phyloP scores from a whole-genome alignment of 257 asterid species.

The Ophiorrhiza pumila region DNA sequence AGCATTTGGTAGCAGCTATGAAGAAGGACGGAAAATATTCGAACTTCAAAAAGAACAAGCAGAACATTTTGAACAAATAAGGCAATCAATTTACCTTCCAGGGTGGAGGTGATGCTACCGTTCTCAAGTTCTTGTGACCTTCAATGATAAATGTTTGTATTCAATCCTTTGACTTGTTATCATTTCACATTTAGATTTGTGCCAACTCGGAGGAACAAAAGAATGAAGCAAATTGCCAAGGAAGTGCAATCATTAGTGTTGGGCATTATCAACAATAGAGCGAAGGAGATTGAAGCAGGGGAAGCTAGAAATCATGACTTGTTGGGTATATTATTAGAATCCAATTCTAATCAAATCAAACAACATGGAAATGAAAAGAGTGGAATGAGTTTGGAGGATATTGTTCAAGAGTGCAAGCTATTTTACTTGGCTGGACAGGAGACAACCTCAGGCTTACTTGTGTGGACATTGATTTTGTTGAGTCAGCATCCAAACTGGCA shows the following conservation, averaged over 20 bases:
- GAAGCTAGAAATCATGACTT: slow-evolving; percentile 22
- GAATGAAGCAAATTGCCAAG: slow-evolving; percentile 9
- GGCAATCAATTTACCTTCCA: slow-evolving; percentile 8
- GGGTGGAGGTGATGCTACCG: slow-evolving; percentile 18
- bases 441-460: slow-evolving; percentile 38
- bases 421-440: slow-evolving; percentile 55
- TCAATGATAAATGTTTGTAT: too few relatives aligned
- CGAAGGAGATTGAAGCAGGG: neutral
- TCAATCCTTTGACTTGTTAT: too few relatives aligned
- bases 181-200: neutral
- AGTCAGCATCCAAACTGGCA: slow-evolving; percentile 53
- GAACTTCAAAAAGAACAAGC: slow-evolving; percentile 17
- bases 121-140: too few relatives aligned
- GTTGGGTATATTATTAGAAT: slow-evolving; percentile 34
- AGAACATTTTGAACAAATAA: neutral
- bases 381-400: slow-evolving; percentile 42
- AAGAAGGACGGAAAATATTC: slow-evolving; percentile 16
- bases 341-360: slow-evolving; percentile 28
- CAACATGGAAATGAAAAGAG: slow-evolving; percentile 28
- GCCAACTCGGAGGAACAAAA: slow-evolving; percentile 11
- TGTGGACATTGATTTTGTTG: slow-evolving; percentile 45
- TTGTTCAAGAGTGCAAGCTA: slow-evolving; percentile 43
- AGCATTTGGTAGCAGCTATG: slow-evolving; percentile 15
- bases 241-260: slow-evolving; percentile 1
- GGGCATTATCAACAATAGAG: neutral